phyloP scores from a whole-genome alignment of 73 alveolate species.

The Paramecium pentaurelia region DNA sequence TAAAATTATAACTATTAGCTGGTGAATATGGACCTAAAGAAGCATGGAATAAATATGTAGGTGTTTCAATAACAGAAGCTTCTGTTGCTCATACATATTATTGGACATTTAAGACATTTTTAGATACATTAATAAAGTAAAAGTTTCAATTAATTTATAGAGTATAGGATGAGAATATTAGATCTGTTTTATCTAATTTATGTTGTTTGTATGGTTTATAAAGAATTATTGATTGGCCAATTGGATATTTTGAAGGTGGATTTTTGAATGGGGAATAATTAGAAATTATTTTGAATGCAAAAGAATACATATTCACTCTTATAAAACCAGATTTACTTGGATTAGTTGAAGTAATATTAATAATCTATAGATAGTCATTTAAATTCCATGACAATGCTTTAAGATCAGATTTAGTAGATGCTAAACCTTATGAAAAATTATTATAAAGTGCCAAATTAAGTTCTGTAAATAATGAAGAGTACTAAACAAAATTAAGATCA shows the following conservation, averaged over 20 bases:
- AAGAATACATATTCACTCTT: background rate
- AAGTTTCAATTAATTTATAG: background rate
- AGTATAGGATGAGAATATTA: slow-evolving; percentile 51
- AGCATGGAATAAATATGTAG: slow-evolving; percentile 56
- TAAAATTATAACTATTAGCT: background rate
- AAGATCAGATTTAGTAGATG: slow-evolving; percentile 15
- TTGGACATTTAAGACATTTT: slow-evolving; percentile 45
- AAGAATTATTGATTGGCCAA: slow-evolving; percentile 55
- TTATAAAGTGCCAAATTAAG: background rate
- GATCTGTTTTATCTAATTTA: slow-evolving; percentile 48
- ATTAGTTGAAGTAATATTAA: slow-evolving; percentile 13
- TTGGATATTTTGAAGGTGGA: slow-evolving; percentile 51
- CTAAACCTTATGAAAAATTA: slow-evolving; percentile 9
- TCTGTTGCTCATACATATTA: slow-evolving; percentile 55
- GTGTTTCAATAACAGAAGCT: slow-evolving; percentile 52
- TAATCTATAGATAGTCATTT: background rate
- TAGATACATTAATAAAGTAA: slow-evolving; percentile 32
- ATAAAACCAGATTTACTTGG: slow-evolving; percentile 51
- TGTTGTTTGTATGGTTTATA: slow-evolving; percentile 54
- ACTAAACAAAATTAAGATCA: background rate
- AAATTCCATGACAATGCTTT: slow-evolving; percentile 28
- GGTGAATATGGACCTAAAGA: slow-evolving; percentile 59
- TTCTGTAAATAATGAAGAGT: background rate
- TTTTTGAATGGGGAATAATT: slow-evolving; percentile 55
- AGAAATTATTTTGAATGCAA: slow-evolving; percentile 43